Percentiles rank a stretch among this genome's conserved stretches.
Conservation (phyloP, 441 rosid species). For the Brassica balearica region DNA sequence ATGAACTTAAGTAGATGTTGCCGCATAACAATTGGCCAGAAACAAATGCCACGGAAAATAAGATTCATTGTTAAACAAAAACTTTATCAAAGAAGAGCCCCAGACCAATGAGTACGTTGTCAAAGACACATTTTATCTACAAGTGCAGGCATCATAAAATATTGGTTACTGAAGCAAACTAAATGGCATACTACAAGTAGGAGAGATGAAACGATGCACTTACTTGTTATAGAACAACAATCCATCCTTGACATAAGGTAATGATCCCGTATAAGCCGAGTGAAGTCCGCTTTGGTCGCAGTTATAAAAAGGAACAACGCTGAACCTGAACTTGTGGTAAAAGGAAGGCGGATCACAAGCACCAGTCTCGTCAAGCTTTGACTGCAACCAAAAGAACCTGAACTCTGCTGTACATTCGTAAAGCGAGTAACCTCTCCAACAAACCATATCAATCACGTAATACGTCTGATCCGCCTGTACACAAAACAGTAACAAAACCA, state of each 20-base stretch:
- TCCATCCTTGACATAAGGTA: constrained; percentile 88
- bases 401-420: constrained; percentile 93
- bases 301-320: constrained; percentile 61
- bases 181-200: constrained; percentile 12
- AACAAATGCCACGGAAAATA: neutral
- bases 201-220: constrained; percentile 35
- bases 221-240: constrained; percentile 92
- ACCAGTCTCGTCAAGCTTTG: constrained; percentile 90
- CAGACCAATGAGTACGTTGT: constrained; percentile 6
- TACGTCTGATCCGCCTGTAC: constrained; percentile 83
- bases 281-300: constrained; percentile 77
- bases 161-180: neutral
- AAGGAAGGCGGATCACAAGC: constrained; percentile 79
- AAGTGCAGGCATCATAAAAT: neutral
- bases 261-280: constrained; percentile 64
- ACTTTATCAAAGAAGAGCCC: constrained; percentile 11
- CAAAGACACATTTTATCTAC: constrained; percentile 5
- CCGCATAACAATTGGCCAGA: constrained; percentile 3
- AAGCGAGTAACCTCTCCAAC: constrained; percentile 92
- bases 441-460: constrained; percentile 89
- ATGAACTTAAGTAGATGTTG: constrained; percentile 25
- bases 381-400: constrained; percentile 88
- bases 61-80: neutral
- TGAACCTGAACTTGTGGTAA: constrained; percentile 75
- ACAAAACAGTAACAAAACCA: constrained; percentile 23